Evolutionary conservation across 2,329 filamentous ascomycete genomes (phyloP), one percentile per base, ranked within the genome.

Genomic region (Cadophora sp.): DNA sequence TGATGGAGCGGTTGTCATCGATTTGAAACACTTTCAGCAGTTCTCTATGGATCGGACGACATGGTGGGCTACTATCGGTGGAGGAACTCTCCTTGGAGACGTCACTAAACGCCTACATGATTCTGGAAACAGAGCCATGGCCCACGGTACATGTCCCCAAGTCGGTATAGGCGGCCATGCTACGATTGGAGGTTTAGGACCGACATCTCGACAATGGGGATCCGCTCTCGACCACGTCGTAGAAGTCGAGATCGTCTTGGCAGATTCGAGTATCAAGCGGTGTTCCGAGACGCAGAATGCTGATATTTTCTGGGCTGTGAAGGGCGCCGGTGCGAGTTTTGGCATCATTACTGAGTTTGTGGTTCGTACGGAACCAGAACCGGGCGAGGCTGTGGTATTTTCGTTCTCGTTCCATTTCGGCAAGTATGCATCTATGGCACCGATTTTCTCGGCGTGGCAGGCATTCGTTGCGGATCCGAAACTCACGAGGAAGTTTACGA

Each of bases 101-200:
- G 76, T 89, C 16, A 84, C 85, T 11, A 74, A 81, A 43, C 77
- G 79, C 50, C 78, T 89, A 11, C 82, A 86, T 65, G 73, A 81
- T 8, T 80, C 83, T 62, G 86, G 85, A 6, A 80, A 81, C 33
- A 81, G 87, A n/a, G 87, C 86, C 2, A 83, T 89, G 62, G 80
- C 87, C 0, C 87, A 89, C 64, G 87, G 87, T 11, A 84, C 85
- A 1, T 89, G 87, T 66, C 86, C 86, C 0, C 82, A 82, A 6
- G 85, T 89, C 13, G 86, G 86, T 6, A 81, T 87, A 11, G 86
- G 86, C 43, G 86, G 86, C 0, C 86, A 89, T 71, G 82, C 85
- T 3, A 87, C 85, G 2, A 84, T 27, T 51, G 83, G 83, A 4
- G 83, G 81, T 2, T 80, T 78, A 60, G 82, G 81, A 1, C 74